phyloP scores from a whole-genome alignment of 148 eudicot genomes.

The Vaccinium macrocarpon region DNA sequence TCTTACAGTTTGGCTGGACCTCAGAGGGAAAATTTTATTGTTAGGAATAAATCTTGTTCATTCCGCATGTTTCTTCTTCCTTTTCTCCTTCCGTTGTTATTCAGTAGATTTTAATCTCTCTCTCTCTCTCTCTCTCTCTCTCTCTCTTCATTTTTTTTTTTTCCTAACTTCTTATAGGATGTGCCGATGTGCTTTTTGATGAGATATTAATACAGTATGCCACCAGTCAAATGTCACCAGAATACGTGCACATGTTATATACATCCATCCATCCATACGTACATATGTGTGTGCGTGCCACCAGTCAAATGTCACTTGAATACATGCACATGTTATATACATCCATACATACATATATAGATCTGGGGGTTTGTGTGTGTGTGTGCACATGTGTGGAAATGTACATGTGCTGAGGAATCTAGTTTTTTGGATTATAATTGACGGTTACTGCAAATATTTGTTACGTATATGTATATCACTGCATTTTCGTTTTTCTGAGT shows the following conservation, averaged over 20 bases:
- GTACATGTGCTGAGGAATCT: not conserved
- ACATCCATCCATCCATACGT: not conserved
- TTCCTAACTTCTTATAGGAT: too few species aligned
- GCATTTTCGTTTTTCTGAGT: too few species aligned
- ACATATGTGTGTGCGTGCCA: not conserved
- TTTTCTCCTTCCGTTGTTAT: not conserved
- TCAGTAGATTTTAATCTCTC: not conserved
- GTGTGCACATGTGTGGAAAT: too few species aligned
- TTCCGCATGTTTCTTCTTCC: not conserved
- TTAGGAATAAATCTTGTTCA: not conserved
- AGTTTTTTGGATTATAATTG: not conserved
- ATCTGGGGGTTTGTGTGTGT: too few species aligned
- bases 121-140: too few species aligned
- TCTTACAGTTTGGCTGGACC: not conserved
- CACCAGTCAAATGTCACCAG: not conserved
- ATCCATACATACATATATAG: too few species aligned
- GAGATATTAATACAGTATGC: too few species aligned
- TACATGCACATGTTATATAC: too few species aligned
- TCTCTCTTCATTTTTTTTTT: too few species aligned
- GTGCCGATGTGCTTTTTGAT: too few species aligned
- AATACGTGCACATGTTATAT: not conserved
- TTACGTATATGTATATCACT: too few species aligned
- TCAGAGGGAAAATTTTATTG: not conserved
- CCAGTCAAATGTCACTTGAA: too few species aligned
- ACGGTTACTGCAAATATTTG: not conserved